These are phyloP conservation scores for Thamnidium elegans DNA, from an alignment of 192 early-diverging fungal species.

Conservation along the genomic window DNA sequence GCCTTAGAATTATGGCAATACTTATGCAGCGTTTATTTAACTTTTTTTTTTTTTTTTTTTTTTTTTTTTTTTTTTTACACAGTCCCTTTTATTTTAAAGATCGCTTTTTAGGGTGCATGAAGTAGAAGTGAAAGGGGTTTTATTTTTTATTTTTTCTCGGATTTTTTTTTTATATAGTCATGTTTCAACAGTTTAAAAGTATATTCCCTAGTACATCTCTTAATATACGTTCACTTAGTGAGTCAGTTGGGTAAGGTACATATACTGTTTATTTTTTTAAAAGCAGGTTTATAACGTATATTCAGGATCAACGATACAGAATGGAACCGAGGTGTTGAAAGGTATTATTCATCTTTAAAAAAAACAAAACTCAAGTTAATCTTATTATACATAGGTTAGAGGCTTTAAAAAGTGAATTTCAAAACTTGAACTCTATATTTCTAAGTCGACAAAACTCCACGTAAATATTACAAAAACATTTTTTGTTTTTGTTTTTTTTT, in stretches of 20 bases:
- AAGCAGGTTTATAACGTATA: not conserved
- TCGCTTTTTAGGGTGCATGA: no score
- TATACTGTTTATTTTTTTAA: not conserved
- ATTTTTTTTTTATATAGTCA: not conserved
- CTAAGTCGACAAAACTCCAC: not conserved
- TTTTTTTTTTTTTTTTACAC: no score
- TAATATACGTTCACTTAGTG: constrained; percentile 7
- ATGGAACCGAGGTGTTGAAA: constrained; percentile 16
- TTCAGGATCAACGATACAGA: not conserved
- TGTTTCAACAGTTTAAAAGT: constrained; percentile 27
- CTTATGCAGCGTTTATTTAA: no score
- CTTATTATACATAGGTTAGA: constrained; percentile 5
- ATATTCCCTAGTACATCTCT: constrained; percentile 19
- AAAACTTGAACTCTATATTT: constrained; percentile 18
- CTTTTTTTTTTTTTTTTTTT: no score
- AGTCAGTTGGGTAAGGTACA: constrained; percentile 15
- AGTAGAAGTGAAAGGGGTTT: no score
- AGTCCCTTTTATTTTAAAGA: no score
- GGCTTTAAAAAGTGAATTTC: constrained; percentile 17
- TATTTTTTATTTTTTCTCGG: not conserved
- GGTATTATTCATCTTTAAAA: not conserved
- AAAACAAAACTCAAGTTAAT: no score
- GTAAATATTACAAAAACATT: not conserved
- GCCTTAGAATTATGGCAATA: no score
- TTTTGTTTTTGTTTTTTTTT: no score